Percentiles rank a stretch among this genome's conserved stretches.
These are phyloP conservation scores for Baorangia bicolor DNA, from an alignment of 768 basidiomycete species.

Conservation along the genomic window DNA sequence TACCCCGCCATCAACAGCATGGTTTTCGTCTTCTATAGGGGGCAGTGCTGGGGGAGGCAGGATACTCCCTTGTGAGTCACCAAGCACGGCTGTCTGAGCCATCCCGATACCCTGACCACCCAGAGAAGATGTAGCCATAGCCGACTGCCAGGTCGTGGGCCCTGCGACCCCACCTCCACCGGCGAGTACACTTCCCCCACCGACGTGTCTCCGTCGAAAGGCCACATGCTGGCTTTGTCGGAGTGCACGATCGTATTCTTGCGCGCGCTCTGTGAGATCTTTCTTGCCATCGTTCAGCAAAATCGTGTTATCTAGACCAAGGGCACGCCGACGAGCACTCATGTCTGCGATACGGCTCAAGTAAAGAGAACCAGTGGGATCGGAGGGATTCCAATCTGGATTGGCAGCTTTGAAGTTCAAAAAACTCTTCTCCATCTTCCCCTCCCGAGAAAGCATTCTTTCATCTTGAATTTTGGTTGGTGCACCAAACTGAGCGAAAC, in stretches of 20 bases:
- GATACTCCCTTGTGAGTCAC: constrained; percentile 70
- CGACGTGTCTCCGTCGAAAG: constrained; percentile 37
- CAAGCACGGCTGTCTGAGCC: constrained; percentile 71
- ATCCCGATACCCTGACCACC: constrained; percentile 41
- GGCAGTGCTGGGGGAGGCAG: constrained; percentile 7
- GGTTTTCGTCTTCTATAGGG: constrained; percentile 45
- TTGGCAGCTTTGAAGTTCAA: constrained; percentile 94
- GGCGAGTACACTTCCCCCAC: constrained; percentile 29
- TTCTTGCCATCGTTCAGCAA: constrained; percentile 35
- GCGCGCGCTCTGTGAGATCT: constrained; percentile 51
- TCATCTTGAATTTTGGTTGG: constrained; percentile 66
- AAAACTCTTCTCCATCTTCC: constrained; percentile 99
- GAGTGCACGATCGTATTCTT: constrained; percentile 75
- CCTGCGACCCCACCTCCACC: constrained; percentile 48
- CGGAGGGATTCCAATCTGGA: constrained; percentile 92
- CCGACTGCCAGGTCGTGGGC: constrained; percentile 48
- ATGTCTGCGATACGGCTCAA: constrained; percentile 80
- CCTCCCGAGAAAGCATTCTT: constrained; percentile 81
- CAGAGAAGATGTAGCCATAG: constrained; percentile 44
- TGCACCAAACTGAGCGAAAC: constrained; percentile 70
- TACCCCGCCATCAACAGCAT: constrained; percentile 53
- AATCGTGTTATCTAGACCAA: constrained; percentile 29
- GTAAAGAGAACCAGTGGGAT: constrained; percentile 89
- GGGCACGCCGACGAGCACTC: constrained; percentile 43
- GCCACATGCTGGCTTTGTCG: constrained; percentile 64